A percentile compares a stretch with the other conserved stretches of the same genome.
Conservation (phyloP, 306 rosid genomes). For the Dalbergia oliveri region DNA sequence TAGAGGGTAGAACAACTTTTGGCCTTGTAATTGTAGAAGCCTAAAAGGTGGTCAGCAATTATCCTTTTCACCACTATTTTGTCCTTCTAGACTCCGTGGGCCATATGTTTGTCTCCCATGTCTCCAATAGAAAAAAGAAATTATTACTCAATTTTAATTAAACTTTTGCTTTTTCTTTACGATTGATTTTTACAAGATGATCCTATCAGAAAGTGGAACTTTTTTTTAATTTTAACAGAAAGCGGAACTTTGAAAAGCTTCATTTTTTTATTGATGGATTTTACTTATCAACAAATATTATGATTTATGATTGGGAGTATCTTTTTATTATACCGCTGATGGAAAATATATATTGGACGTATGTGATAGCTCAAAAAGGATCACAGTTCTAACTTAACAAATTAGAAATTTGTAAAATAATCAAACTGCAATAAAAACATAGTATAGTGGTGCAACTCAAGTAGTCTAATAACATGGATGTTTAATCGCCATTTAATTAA, state of each 20-base stretch:
- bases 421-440: too few species aligned
- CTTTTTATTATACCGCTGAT: not conserved
- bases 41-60: slow-evolving; percentile 1
- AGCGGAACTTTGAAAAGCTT: not conserved
- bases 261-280: not conserved
- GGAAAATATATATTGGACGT: too few species aligned
- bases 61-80: slow-evolving; percentile 50
- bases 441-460: too few species aligned
- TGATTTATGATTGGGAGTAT: not conserved
- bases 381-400: too few species aligned
- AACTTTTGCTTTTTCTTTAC: not conserved
- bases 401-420: too few species aligned
- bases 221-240: not conserved
- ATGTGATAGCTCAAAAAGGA: too few species aligned
- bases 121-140: not conserved
- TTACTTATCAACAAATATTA: not conserved
- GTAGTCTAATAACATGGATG: too few species aligned
- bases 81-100: slow-evolving; percentile 39
- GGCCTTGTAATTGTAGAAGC: slow-evolving; percentile 36
- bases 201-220: not conserved
- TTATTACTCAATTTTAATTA: not conserved
- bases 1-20: slow-evolving; percentile 31
- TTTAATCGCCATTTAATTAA: too few species aligned
- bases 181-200: not conserved
- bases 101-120: not conserved